Evolutionary conservation across 2,329 filamentous ascomycete species (phyloP).

Genomic region (Hypoxylon sp.): DNA sequence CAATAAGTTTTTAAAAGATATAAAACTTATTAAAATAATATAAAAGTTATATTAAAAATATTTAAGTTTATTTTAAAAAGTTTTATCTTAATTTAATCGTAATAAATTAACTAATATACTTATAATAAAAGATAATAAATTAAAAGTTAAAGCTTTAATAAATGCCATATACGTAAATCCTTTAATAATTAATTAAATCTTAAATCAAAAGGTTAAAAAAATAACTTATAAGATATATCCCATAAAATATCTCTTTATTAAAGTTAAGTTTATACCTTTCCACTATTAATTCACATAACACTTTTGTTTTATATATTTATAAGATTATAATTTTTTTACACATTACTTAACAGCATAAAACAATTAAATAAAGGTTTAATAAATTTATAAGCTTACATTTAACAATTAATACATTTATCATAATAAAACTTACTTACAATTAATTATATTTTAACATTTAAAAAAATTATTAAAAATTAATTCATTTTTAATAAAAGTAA

Average conservation of each 20-base stretch:
- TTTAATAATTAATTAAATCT: not conserved
- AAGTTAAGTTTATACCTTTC: not conserved
- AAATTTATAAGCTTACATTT: not conserved
- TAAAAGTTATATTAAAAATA: not conserved
- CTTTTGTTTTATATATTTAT: not conserved
- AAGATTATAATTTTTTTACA: not conserved
- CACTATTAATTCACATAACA: not conserved
- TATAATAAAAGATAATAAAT: not conserved
- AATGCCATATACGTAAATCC: not conserved
- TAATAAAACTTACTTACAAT: not conserved
- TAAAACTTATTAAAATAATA: not conserved
- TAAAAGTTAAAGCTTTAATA: not conserved
- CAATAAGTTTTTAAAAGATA: not conserved
- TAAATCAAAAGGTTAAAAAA: not conserved
- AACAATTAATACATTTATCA: not conserved
- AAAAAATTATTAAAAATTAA: not conserved
- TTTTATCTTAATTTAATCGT: not conserved
- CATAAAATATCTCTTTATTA: not conserved
- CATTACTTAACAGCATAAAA: not conserved
- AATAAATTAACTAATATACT: not conserved
- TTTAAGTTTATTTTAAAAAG: conserved; percentile 1
- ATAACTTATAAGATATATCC: not conserved
- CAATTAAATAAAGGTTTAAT: not conserved
- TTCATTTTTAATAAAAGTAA: conserved; percentile 1
- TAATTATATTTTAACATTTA: not conserved